Evolutionary conservation across 495 filamentous ascomycete genomes (phyloP).

Genomic region (Tuber melanosporum): DNA sequence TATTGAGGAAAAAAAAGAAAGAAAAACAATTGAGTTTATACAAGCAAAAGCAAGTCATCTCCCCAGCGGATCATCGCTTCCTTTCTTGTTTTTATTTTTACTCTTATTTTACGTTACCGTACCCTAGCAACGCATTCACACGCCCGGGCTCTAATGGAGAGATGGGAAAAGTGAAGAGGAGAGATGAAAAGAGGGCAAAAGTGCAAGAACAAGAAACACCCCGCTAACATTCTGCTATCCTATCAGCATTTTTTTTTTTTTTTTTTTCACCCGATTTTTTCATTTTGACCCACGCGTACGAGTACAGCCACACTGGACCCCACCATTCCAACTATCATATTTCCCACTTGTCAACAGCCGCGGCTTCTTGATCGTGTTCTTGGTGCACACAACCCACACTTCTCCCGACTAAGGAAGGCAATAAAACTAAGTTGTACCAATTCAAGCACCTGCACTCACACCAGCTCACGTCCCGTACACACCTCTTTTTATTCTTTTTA

Average conservation of each 20-base stretch:
- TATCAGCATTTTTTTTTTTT: conserved; percentile 8
- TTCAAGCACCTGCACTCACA: neutral
- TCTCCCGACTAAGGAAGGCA: conserved; percentile 24
- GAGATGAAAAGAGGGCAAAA: conserved; percentile 24
- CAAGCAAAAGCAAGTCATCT: conserved; percentile 37
- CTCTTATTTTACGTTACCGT: neutral
- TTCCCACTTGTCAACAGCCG: conserved; percentile 28
- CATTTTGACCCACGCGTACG: neutral
- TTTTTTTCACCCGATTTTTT: neutral
- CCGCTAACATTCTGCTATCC: conserved; percentile 29
- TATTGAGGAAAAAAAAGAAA: conserved; percentile 14
- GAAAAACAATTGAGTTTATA: conserved; percentile 20
- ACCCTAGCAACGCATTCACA: conserved; percentile 6
- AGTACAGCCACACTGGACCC: conserved; percentile 21
- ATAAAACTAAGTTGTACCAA: conserved; percentile 19
- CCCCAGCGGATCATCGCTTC: conserved; percentile 18
- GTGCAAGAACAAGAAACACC: neutral
- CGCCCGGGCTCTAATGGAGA: conserved; percentile 4
- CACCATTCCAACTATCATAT: conserved; percentile 14
- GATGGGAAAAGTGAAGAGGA: conserved; percentile 27
- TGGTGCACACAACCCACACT: conserved; percentile 15
- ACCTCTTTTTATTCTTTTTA: neutral
- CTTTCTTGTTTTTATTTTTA: conserved; percentile 19
- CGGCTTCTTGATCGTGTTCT: conserved; percentile 25
- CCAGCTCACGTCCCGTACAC: neutral